These are phyloP conservation scores for Codiaeum variegatum DNA, from an alignment of 441 rosid species.

Conservation along the genomic window DNA sequence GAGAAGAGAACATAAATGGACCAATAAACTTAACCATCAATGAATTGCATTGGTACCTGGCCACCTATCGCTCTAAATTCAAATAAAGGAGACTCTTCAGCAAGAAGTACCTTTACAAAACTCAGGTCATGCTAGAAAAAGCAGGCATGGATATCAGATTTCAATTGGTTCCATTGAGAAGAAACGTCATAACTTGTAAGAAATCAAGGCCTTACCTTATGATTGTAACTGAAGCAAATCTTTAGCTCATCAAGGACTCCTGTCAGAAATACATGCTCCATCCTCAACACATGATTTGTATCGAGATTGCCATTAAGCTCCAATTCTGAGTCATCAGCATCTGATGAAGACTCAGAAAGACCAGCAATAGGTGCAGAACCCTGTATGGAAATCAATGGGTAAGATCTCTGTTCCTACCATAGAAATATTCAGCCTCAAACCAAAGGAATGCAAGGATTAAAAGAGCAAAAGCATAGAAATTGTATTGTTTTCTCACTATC, in stretches of 20 bases:
- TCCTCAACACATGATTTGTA: constrained; percentile 36
- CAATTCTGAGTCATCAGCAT: constrained; percentile 66
- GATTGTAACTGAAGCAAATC: constrained; percentile 67
- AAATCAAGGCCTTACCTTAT: constrained; percentile 44
- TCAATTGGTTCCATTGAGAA: constrained; percentile 23
- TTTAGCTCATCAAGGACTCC: constrained; percentile 95
- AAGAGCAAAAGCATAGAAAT: not conserved
- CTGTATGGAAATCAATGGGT: constrained; percentile 37
- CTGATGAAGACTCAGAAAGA: constrained; percentile 92
- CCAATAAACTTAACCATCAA: constrained; percentile 16
- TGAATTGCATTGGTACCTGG: constrained; percentile 50
- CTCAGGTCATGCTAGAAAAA: constrained; percentile 52
- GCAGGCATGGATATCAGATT: constrained; percentile 32
- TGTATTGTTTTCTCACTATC: too few relatives aligned
- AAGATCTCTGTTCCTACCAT: constrained; percentile 1
- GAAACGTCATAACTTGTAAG: constrained; percentile 13
- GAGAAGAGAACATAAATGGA: constrained; percentile 20
- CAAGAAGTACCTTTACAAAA: constrained; percentile 74
- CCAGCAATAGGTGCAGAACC: constrained; percentile 75
- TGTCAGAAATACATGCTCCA: constrained; percentile 69
- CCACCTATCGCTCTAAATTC: constrained; percentile 97
- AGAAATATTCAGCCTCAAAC: constrained; percentile 1
- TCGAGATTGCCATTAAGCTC: constrained; percentile 42
- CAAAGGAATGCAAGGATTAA: not conserved
- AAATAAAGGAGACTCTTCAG: constrained; percentile 65